Evolutionary conservation across 306 rosid genomes (phyloP).

Genomic region (Quercus agrifolia): DNA sequence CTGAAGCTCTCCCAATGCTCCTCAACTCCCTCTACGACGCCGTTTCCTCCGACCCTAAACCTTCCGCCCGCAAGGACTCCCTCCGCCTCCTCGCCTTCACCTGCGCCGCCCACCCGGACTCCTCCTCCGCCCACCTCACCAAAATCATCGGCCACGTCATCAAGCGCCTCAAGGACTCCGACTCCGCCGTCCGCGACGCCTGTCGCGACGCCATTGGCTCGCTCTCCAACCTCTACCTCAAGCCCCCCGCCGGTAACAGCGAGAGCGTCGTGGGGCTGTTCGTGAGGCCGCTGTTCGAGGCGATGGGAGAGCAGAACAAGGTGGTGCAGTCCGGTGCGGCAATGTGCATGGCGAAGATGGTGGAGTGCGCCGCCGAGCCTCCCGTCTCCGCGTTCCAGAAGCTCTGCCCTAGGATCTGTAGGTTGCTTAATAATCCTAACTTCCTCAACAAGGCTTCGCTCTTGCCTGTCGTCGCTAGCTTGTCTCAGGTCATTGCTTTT

Average conservation of each 20-base stretch:
- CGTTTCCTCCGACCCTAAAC: slow-evolving; percentile 67
- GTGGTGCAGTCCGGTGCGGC: slow-evolving; percentile 90
- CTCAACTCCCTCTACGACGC: slow-evolving; percentile 86
- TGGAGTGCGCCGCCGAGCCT: slow-evolving; percentile 54
- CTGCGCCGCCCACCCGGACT: slow-evolving; percentile 59
- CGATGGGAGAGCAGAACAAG: slow-evolving; percentile 91
- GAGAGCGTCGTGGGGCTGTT: slow-evolving; percentile 65
- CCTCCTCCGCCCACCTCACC: slow-evolving; percentile 65
- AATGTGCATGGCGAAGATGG: slow-evolving; percentile 79
- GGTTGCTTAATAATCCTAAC: slow-evolving; percentile 73
- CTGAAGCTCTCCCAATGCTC: slow-evolving; percentile 76
- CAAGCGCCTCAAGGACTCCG: slow-evolving; percentile 76
- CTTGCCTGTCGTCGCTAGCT: slow-evolving; percentile 70
- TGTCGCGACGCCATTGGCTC: slow-evolving; percentile 81
- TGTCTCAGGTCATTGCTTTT: slow-evolving; percentile 61
- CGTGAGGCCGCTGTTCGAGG: slow-evolving; percentile 89
- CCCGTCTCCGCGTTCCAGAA: slow-evolving; percentile 73
- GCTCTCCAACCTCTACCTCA: slow-evolving; percentile 55
- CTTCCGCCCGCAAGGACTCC: slow-evolving; percentile 75
- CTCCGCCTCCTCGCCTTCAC: slow-evolving; percentile 61
- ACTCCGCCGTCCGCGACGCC: slow-evolving; percentile 68
- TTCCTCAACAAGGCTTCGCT: slow-evolving; percentile 78
- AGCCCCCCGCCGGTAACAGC: background rate
- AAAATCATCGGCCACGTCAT: slow-evolving; percentile 61
- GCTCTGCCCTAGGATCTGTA: slow-evolving; percentile 92